Evolutionary conservation across 176 grass and related monocot species (phyloP), one percentile per base, ranked within the genome.

Genomic region (Musa troglodytarum): DNA sequence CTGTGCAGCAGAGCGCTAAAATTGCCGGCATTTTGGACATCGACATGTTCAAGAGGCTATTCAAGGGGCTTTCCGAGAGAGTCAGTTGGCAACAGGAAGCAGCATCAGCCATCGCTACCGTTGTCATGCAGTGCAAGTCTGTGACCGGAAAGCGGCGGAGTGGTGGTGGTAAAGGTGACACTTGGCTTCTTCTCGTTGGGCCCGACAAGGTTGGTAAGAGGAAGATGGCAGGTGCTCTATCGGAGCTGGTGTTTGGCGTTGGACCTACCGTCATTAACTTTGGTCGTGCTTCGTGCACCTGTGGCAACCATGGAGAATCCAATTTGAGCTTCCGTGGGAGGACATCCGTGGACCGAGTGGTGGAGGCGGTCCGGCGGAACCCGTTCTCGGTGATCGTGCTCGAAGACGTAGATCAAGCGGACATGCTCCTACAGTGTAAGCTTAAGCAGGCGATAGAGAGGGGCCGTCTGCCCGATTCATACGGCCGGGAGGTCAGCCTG

Each of bases 51-150:
- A 95, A 99, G 79, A 89, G 80, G 62, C 85, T 99, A 52, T 83
- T 89, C 23, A 99, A 89, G 74, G 91, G 86, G 53, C 87, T 99
- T 34, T 84, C 83, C 22, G 91, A 89, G 71, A 95, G 86, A 66
- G 96, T 99, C 53, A 78, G 76, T 53, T 99, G 90, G 96, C 96
- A 99, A 78, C 86, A 85, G 29, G 89, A 99, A 68, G 90, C 96
- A 7, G 87, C 96, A 56, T 92, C 91, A 66, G 82, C 96, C 49
- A 79, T 99, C 7, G 90, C 96, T 72, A 83, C 91, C 53, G 87
- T 81, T 71, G 88, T 99, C 12, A 84, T 87, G 79, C 84, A 95
- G 73, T 89, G 83, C 88, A 92, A 84, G 86, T 87, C 86, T 23
- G 91, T 82, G 11, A 86, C 68, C 17, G 84, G 87, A 49, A 95